These are phyloP conservation scores for Nigrospora osmanthi DNA, from an alignment of 2,329 filamentous ascomycete species.

Conservation along the genomic window DNA sequence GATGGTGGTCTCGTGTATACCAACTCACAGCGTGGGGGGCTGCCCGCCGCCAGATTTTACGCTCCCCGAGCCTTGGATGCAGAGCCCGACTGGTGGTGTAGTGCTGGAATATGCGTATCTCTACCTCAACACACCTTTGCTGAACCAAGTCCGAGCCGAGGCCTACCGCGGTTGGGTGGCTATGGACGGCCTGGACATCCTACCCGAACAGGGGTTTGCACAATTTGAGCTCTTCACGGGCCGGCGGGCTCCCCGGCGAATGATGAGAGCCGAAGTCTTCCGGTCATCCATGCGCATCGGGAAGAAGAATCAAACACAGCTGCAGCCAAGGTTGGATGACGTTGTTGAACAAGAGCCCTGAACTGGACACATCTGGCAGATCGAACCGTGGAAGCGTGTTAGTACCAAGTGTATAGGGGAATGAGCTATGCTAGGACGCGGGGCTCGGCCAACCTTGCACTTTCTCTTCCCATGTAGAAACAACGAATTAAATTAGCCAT, in stretches of 20 bases:
- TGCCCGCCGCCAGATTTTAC: constrained; percentile 61
- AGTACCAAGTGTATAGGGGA: too few species aligned
- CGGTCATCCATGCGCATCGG: constrained; percentile 35
- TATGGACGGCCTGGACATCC: constrained; percentile 66
- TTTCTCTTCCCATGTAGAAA: too few species aligned
- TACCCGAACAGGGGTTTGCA: constrained; percentile 73
- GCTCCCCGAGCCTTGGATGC: constrained; percentile 61
- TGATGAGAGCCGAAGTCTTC: constrained; percentile 63
- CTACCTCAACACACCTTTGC: constrained; percentile 62
- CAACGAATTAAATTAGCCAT: too few species aligned
- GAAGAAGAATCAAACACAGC: constrained; percentile 27
- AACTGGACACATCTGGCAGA: not conserved
- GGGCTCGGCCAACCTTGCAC: too few species aligned
- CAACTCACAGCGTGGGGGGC: constrained; percentile 58
- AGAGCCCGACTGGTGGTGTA: constrained; percentile 66
- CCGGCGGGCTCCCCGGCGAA: constrained; percentile 55
- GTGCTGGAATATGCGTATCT: constrained; percentile 70
- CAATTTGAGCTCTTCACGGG: constrained; percentile 79
- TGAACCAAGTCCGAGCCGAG: constrained; percentile 56
- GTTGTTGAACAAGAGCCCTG: constrained; percentile 32
- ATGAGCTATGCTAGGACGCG: too few species aligned
- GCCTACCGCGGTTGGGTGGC: constrained; percentile 62
- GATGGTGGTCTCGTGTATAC: constrained; percentile 70
- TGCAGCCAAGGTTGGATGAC: constrained; percentile 30
- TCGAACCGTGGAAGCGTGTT: too few species aligned